phyloP scores from a whole-genome alignment of 2,329 filamentous ascomycete genomes.

The Trichoderma semiorbis region DNA sequence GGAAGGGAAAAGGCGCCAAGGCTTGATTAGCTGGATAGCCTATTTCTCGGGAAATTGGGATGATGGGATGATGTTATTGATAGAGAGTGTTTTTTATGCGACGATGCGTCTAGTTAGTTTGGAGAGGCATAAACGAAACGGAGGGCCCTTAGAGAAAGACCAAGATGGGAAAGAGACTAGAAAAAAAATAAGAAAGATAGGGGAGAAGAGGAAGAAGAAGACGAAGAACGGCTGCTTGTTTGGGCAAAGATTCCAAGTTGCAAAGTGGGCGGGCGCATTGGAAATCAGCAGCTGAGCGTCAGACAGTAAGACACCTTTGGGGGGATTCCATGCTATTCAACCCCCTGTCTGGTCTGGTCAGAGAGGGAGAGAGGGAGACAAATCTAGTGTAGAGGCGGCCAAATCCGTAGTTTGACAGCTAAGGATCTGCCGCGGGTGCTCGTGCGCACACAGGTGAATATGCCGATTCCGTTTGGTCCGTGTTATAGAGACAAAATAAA shows the following conservation, averaged over 20 bases:
- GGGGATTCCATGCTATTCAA: not conserved
- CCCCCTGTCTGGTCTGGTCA: not conserved
- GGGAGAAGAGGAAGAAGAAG: not conserved
- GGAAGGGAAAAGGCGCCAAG: not conserved
- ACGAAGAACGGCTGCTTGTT: not conserved
- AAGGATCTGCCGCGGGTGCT: constrained; percentile 5
- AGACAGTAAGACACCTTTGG: not conserved
- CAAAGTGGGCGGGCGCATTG: not conserved
- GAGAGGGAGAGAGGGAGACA: not conserved
- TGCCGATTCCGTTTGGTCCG: not conserved
- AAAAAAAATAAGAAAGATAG: not conserved
- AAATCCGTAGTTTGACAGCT: constrained; percentile 9
- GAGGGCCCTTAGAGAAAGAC: not conserved
- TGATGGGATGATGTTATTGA: not conserved
- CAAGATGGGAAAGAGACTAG: not conserved
- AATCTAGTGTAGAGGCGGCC: not conserved
- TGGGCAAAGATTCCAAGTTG: not conserved
- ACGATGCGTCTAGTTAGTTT: not conserved
- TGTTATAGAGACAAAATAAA: not conserved
- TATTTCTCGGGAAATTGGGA: not conserved
- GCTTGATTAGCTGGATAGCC: not conserved
- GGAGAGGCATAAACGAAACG: not conserved
- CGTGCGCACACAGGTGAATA: not conserved
- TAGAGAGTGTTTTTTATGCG: not conserved
- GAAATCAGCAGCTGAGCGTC: not conserved